Base-by-base conservation (phyloP, 2,329 filamentous ascomycete genomes). In the Aspergillus intermedius region DNA sequence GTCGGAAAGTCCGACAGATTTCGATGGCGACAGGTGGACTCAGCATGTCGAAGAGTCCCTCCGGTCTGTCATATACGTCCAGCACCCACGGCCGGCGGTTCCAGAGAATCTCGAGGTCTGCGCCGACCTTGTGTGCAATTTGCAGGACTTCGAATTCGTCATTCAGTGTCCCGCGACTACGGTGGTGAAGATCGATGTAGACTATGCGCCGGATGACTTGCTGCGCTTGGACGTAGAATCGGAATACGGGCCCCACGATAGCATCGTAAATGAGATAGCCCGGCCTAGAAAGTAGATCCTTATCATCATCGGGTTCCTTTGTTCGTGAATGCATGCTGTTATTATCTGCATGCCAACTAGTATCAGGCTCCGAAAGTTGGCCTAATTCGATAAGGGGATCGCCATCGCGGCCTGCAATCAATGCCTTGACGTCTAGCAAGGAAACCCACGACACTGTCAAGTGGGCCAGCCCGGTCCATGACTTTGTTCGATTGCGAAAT, bases 101-200 rank as follows among this genome's bases (percentile, higher is more conserved):
- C 64, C 65, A 67, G 43, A 69, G 60, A 8, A 56, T 51, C 47
- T 67, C 61, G 4, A 69, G 61, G 42, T 68, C 65, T 15, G 64
- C 64, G 25, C 63, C 61, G 7, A 69, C 60, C 44, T 62, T 61
- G 48, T 66, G 62, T 12, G 66, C 66, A 19, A 68, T 62, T 34
- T 67, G 63, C 25, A 69, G 60, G 21, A 69, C 66, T 49, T 68
- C 66, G 23, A 65, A 68, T 51, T 69, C 66, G 47, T 69, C 66
- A 28, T 57, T 61, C 12, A 68, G 58, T 1, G 66, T 68, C 32
- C 66, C 66, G 4, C 66, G 64, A 19, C 59, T 66, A 51, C 66
- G 66, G 48, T 69, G 66, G 47, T 69, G 66, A 15, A 68, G 56
- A 49, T 69, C 65, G 25, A 69, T 65, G 37, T 53, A 55, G 34